Base-by-base conservation (phyloP, 202 grass and related monocot genomes). In the Panicum virgatum region DNA sequence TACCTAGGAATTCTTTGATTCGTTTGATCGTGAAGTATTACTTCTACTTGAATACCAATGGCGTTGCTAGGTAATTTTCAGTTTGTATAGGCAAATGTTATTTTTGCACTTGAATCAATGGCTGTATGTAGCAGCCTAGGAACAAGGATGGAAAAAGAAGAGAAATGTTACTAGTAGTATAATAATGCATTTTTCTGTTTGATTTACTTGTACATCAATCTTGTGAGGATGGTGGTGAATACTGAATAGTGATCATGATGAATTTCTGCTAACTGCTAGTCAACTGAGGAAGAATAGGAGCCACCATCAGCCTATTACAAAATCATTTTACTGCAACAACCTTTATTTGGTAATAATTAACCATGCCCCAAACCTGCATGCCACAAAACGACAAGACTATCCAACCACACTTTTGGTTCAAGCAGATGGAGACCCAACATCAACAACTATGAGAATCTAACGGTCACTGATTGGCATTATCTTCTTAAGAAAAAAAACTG, bases 31-130 rank as follows among this genome's bases (percentile, higher is more conserved):
- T 25, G 32, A 54, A 65, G 26, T 9, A 61, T 34, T 19, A 64
- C 18, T 63, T 62, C 9, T 40, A 73, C 12, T 63, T 59, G n/a
- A n/a, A 10, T 59, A 23, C 25, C 0, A 30, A 3, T 50, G 29
- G 44, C 0, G 58, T 39, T 74, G 4, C 40, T 69, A n/a, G 46
- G 46, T 52, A 48, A 6, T 73, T 69, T 48, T 1, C 6, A 46
- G 63, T 64, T 50, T 86, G 84, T 86, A 86, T 60, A 74, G 68
- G 37, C 54, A 79, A 73, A 79, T 85, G 26, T 79, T 73, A 79
- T 85, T 85, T 79, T 73, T 64, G 75, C 75, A 12, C 38, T 69
- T 50, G 63, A 23, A 59, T 12, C 70, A 83, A 20, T 48, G 37
- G 12, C 23, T 61, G 50, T 58, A 32, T 62, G 60, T 36, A 62